A percentile compares a stretch with the other conserved stretches of the same genome.
Conservation (phyloP, 805 yeast species). For the Yarrowia sp. region DNA sequence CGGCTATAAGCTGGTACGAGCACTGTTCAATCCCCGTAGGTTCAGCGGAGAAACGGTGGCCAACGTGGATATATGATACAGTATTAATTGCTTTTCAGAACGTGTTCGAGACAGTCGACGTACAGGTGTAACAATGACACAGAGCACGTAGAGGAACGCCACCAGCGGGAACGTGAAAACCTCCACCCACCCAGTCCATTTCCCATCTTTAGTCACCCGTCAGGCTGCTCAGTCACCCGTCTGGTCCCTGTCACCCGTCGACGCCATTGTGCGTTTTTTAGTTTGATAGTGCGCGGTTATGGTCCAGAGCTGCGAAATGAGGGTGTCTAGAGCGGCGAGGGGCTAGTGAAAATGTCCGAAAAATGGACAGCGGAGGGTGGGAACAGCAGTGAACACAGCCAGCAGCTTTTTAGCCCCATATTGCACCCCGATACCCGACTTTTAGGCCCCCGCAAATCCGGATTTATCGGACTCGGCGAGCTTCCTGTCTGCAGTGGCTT, state of each 20-base stretch:
- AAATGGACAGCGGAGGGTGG: not conserved
- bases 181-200: no score
- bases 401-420: not conserved
- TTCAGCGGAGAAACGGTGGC: not conserved
- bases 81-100: conserved; percentile 2
- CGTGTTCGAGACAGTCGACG: no score
- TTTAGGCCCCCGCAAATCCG: not conserved
- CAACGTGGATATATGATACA: no score
- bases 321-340: not conserved
- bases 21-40: no score
- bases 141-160: no score
- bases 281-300: conserved; percentile 26
- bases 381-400: no score
- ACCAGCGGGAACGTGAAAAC: no score
- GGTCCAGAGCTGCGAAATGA: no score
- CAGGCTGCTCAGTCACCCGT: conserved; percentile 15
- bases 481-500: conserved; percentile 23
- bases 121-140: no score
- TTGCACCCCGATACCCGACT: not conserved
- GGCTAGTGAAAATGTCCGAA: not conserved
- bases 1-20: not conserved
- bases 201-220: no score
- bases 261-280: not conserved
- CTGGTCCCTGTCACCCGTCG: not conserved
- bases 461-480: conserved; percentile 6